Evolutionary conservation across 2,329 filamentous ascomycete genomes (phyloP), one percentile per base, ranked within the genome.

Genomic region (Botrytis pseudocinerea): DNA sequence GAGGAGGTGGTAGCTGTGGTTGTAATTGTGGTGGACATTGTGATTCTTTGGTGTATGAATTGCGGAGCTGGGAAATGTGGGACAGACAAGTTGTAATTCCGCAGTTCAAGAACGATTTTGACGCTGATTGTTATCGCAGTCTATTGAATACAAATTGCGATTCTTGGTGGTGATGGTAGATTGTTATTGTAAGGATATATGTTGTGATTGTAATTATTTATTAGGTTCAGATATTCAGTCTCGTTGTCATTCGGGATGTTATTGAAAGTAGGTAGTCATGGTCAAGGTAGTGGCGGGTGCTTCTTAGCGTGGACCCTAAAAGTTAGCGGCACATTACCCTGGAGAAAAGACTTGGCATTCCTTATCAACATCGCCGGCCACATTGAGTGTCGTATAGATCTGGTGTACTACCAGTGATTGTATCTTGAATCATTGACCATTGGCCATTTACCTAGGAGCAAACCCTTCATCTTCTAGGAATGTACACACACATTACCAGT

Each of bases 221-320:
- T 32, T 32, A 54, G n/a, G 38, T n/a, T 62, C 22, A 40, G 35
- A 40, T 40, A 18, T 62, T 62, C 35, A 40, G 60, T 65, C 20
- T 66, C 20, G 63, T 66, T 66, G 63, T 66, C 46, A 46, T 66
- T 51, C 46, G 32, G 63, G 63, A 66, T 51, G 44, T 51, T 66
- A 44, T 51, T 44, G 63, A 40, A 38, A n/a, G 63, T 66, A 25
- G 22, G 48, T 66, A 8, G 38, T 63, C 61, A 63, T 44, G 51
- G 51, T 18, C 51, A 54, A 35, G n/a, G 40, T 63, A 51, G 32
- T 66, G 46, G 46, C 44, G 35, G 28, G 35, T 48, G 25, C 32
- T 66, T 40, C 14, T 66, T 54, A 66, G 64, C 25, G 64, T 28
- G 32, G 54, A 66, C 32, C 32, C 35, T 66, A 66, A 40, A 28